phyloP scores from a whole-genome alignment of 371 early-diverging fungal species.

The Parasitella parasitica region DNA sequence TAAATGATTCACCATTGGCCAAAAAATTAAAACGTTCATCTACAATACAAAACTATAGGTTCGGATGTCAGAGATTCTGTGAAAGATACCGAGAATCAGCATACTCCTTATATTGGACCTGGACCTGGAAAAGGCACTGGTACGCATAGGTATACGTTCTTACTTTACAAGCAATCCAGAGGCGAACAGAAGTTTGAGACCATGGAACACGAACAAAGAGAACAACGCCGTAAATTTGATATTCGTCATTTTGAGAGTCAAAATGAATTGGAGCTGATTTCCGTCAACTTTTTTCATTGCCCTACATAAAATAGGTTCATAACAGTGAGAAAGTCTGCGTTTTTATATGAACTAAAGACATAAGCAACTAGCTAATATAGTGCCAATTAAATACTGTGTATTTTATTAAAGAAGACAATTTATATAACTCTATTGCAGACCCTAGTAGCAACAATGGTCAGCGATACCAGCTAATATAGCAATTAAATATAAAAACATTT shows the following conservation, averaged over 20 bases:
- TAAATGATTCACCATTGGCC: too few species aligned
- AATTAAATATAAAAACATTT: too few species aligned
- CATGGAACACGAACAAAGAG: conserved; percentile 26
- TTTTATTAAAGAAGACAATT: too few species aligned
- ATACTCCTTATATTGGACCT: conserved; percentile 60
- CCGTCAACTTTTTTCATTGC: conserved; percentile 58
- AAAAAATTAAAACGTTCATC: too few species aligned
- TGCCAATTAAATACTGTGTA: too few species aligned
- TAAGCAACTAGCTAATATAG: too few species aligned
- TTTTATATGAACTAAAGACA: too few species aligned
- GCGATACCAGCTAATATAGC: too few species aligned
- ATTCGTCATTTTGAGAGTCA: conserved; percentile 45
- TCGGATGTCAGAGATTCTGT: conserved; percentile 24
- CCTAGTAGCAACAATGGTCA: too few species aligned
- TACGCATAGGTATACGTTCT: conserved; percentile 62
- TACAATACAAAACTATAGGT: conserved; percentile 11
- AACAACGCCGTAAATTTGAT: conserved; percentile 47
- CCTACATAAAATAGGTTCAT: conserved; percentile 8
- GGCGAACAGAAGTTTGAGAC: conserved; percentile 20
- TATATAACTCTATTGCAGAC: too few species aligned
- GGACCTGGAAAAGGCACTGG: conserved; percentile 56
- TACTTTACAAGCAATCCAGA: conserved; percentile 53
- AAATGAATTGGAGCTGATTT: conserved; percentile 49
- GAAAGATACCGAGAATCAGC: conserved; percentile 11
- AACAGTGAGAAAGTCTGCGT: neutral